Evolutionary conservation across 2,329 filamentous ascomycete species (phyloP), one percentile per base, ranked within the genome.

Genomic region (Myriosclerotinia curreyana): DNA sequence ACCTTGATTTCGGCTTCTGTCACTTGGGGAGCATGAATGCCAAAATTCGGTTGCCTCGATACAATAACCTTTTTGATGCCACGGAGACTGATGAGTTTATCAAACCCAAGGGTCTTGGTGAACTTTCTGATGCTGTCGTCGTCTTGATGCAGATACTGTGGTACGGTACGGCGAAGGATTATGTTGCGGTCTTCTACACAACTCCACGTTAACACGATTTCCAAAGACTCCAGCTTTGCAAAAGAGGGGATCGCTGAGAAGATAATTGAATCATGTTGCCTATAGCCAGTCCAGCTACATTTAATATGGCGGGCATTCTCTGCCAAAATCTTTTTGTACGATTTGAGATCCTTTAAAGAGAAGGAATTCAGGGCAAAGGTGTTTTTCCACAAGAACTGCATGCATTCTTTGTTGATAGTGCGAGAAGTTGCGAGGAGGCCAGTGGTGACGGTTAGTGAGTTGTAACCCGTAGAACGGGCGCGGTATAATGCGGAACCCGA

Each of bases 381-480:
- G 36, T 71, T 71, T n/a, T 62, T 53, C 50, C 62, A 68, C 49
- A 70, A 70, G 50, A 71, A 65, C 5, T 58, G 40, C 5, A n/a
- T 11, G 3, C 62, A 62, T 62, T 71, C 69, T 25, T 50, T 20
- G 17, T 66, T 60, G 12, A 70, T 63, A 12, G 52, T 40, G 50
- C 65, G 66, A 49, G 63, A 67, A 28, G 65, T 64, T 17, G 46
- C 52, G 62, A 67, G 53, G n/a, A 71, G 51, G 14, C 64, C 60
- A 12, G 69, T 49, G 12, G 25, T 65, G 25, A 66, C 36, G 8
- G 31, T 15, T 11, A 34, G 14, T 20, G 7, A 48, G 7, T 12
- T 20, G 25, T 17, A 22, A 31, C 20, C 31, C 15, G 5, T 3
- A 7, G 11, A 14, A 28, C 14, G 46, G 5, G 28, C 0, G 22